Percentiles rank a stretch among this genome's conserved stretches.
Evolutionary conservation across 768 basidiomycete species (phyloP).

Genomic region (Clavaria fumosa): DNA sequence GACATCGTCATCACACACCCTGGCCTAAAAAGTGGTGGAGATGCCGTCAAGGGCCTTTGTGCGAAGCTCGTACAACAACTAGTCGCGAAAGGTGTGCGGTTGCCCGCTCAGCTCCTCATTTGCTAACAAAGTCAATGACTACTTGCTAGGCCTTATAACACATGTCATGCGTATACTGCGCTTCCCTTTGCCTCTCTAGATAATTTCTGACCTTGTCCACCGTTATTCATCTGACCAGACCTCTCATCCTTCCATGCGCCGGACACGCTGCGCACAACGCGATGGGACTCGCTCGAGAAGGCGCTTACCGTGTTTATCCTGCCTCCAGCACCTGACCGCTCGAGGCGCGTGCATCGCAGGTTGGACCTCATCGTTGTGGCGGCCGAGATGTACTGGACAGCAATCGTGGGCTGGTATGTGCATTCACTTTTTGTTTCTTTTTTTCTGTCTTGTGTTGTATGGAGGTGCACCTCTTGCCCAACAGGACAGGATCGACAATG

Average conservation of each 20-base stretch:
- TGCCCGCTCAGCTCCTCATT: background rate
- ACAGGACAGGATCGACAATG: constrained; percentile 78
- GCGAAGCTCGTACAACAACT: constrained; percentile 42
- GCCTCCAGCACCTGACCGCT: constrained; percentile 24
- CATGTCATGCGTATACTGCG: constrained; percentile 64
- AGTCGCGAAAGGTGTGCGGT: constrained; percentile 34
- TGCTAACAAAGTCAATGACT: background rate
- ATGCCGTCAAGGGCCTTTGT: constrained; percentile 46
- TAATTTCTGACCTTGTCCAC: background rate
- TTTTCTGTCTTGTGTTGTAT: background rate
- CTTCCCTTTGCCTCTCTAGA: background rate
- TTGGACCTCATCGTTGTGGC: constrained; percentile 76
- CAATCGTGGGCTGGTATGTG: constrained; percentile 72
- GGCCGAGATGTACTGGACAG: constrained; percentile 72
- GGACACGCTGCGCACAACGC: constrained; percentile 36
- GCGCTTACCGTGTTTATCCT: constrained; percentile 66
- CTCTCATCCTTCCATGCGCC: constrained; percentile 44
- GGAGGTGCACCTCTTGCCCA: background rate
- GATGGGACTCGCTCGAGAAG: constrained; percentile 76
- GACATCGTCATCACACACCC: constrained; percentile 81
- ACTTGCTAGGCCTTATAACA: constrained; percentile 45
- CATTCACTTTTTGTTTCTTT: background rate
- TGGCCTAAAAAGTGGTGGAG: constrained; percentile 25
- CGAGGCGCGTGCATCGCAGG: constrained; percentile 39
- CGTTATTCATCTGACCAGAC: constrained; percentile 22